Evolutionary conservation across 495 filamentous ascomycete species (phyloP).

Genomic region (Trichoderma asperelloides): DNA sequence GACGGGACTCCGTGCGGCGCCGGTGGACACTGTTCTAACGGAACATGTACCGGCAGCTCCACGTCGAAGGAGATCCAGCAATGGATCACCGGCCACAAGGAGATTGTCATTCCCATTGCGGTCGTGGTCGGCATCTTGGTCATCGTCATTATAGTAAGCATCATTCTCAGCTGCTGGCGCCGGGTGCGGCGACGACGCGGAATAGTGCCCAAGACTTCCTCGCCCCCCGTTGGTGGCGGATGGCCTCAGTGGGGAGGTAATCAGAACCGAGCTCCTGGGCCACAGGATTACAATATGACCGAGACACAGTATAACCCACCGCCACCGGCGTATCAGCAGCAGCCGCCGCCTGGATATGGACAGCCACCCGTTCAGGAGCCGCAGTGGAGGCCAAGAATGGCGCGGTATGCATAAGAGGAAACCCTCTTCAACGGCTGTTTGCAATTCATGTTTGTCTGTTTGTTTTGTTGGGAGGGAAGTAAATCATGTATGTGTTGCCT

Average conservation of each 20-base stretch:
- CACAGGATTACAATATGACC: neutral
- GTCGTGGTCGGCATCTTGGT: slow-evolving; percentile 59
- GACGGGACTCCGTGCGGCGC: slow-evolving; percentile 85
- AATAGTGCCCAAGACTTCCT: slow-evolving; percentile 4
- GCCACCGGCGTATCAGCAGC: slow-evolving; percentile 1
- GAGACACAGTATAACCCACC: neutral
- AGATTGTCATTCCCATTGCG: slow-evolving; percentile 66
- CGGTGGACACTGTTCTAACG: slow-evolving; percentile 70
- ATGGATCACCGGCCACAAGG: slow-evolving; percentile 64
- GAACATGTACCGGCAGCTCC: slow-evolving; percentile 57
- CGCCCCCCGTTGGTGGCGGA: neutral
- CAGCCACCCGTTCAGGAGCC: neutral
- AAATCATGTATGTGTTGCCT: neutral
- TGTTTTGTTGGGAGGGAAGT: neutral
- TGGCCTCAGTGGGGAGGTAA: slow-evolving; percentile 5
- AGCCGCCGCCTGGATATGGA: slow-evolving; percentile 6
- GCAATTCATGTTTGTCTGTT: neutral
- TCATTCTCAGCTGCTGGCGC: slow-evolving; percentile 49
- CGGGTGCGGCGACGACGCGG: slow-evolving; percentile 20
- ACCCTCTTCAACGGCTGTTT: neutral
- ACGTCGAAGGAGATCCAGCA: slow-evolving; percentile 49
- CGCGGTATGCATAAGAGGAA: slow-evolving; percentile 9
- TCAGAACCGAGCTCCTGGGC: neutral
- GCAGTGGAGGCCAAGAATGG: neutral
- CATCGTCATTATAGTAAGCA: slow-evolving; percentile 51